Percentiles rank a stretch among this genome's conserved stretches.
These are phyloP conservation scores for Microascus cirrosus DNA, from an alignment of 2,329 filamentous ascomycete species.

Conservation along the genomic window DNA sequence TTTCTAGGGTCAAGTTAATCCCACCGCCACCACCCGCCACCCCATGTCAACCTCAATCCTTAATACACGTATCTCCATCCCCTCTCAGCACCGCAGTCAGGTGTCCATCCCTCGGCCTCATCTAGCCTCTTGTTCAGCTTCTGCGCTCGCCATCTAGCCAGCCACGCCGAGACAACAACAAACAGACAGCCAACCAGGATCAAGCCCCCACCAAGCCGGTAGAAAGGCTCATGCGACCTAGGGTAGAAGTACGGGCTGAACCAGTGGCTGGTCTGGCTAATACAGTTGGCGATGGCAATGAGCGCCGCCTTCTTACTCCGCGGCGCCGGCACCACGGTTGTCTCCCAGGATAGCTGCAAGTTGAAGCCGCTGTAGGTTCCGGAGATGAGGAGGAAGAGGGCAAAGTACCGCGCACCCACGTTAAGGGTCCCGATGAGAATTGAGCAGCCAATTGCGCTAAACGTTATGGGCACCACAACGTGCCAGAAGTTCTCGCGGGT, in stretches of 20 bases:
- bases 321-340: conserved; percentile 23
- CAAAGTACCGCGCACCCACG: conserved; percentile 28
- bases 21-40: neutral
- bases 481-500: conserved; percentile 24
- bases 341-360: conserved; percentile 26
- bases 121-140: conserved; percentile 14
- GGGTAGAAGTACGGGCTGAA: conserved; percentile 25
- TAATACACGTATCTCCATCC: neutral
- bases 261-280: conserved; percentile 24
- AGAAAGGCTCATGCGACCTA: conserved; percentile 13
- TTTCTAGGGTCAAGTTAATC: neutral
- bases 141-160: conserved; percentile 11
- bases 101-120: conserved; percentile 13
- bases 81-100: conserved; percentile 8
- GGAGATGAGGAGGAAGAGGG: conserved; percentile 24
- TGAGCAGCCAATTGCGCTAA: conserved; percentile 25
- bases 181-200: conserved; percentile 10
- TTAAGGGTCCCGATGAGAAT: conserved; percentile 25
- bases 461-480: conserved; percentile 21
- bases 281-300: conserved; percentile 26
- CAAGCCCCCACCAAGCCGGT: conserved; percentile 14
- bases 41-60: neutral
- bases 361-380: conserved; percentile 26
- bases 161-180: conserved; percentile 8
- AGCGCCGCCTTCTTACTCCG: conserved; percentile 25